Evolutionary conservation across 2,329 filamentous ascomycete genomes (phyloP).

Genomic region (Iodosphaeria phyllophila): DNA sequence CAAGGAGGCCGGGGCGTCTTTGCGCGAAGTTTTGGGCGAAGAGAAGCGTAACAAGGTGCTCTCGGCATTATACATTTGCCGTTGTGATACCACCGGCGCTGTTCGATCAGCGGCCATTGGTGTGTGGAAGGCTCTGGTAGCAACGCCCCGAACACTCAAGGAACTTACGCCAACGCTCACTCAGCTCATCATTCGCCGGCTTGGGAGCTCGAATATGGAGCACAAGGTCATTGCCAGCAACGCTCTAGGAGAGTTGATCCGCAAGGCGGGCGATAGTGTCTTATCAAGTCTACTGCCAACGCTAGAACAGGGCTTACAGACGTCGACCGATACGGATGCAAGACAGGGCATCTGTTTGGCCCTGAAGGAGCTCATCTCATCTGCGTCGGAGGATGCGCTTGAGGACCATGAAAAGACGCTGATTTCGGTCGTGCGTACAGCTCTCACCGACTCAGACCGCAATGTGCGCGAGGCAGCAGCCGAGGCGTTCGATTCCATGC

Average conservation of each 20-base stretch:
- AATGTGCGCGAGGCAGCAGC: slow-evolving; percentile 91
- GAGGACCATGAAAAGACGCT: slow-evolving; percentile 92
- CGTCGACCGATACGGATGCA: slow-evolving; percentile 75
- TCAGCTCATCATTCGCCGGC: slow-evolving; percentile 79
- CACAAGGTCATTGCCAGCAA: slow-evolving; percentile 98
- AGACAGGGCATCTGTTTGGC: slow-evolving; percentile 97
- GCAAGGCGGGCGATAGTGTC: slow-evolving; percentile 89
- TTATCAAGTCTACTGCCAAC: slow-evolving; percentile 76
- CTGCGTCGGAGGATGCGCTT: slow-evolving; percentile 71
- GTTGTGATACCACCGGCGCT: slow-evolving; percentile 84
- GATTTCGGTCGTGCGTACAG: slow-evolving; percentile 83
- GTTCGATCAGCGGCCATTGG: slow-evolving; percentile 78
- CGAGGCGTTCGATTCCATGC: slow-evolving; percentile 89
- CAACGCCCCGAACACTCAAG: slow-evolving; percentile 79
- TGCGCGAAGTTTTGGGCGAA: slow-evolving; percentile 84
- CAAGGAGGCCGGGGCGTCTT: slow-evolving; percentile 77
- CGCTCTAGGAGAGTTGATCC: slow-evolving; percentile 86
- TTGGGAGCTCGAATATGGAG: slow-evolving; percentile 93
- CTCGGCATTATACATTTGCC: slow-evolving; percentile 93
- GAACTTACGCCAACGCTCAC: slow-evolving; percentile 90
- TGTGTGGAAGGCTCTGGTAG: slow-evolving; percentile 94
- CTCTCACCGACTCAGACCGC: slow-evolving; percentile 72
- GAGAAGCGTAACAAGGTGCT: slow-evolving; percentile 95
- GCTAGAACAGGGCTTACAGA: slow-evolving; percentile 77
- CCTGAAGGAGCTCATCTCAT: slow-evolving; percentile 78